Evolutionary conservation across 2,329 filamentous ascomycete genomes (phyloP).

Genomic region (Colletotrichum australisinense): DNA sequence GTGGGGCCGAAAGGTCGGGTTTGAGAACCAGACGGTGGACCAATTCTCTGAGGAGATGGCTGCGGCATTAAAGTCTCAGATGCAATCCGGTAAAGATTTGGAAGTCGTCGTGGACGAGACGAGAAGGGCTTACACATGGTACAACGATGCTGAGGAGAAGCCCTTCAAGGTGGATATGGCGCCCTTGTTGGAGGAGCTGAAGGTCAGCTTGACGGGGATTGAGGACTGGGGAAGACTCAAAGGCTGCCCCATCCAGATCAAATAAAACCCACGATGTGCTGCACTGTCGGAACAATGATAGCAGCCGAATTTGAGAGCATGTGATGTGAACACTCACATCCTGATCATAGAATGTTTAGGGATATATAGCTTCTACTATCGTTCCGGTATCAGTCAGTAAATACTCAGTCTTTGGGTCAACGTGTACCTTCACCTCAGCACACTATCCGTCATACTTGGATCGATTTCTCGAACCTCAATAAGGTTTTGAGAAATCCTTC

Average conservation of each 20-base stretch:
- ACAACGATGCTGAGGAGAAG: constrained; percentile 50
- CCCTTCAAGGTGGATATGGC: constrained; percentile 52
- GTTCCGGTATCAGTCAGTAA: too few relatives aligned
- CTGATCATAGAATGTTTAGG: too few relatives aligned
- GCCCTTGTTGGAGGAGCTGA: constrained; percentile 45
- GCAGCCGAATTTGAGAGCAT: too few relatives aligned
- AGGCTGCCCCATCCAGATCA: not conserved
- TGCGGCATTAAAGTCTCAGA: not conserved
- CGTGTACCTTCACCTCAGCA: too few relatives aligned
- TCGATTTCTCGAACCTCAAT: too few relatives aligned
- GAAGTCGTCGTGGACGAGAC: constrained; percentile 50
- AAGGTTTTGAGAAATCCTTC: too few relatives aligned
- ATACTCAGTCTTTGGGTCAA: too few relatives aligned
- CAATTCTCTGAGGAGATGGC: not conserved
- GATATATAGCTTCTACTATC: too few relatives aligned
- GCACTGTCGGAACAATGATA: not conserved
- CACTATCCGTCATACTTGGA: too few relatives aligned
- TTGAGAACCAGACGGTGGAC: not conserved
- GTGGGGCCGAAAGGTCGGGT: not conserved
- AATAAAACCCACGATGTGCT: not conserved
- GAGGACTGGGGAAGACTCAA: not conserved
- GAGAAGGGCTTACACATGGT: constrained; percentile 53
- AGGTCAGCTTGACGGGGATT: constrained; percentile 29
- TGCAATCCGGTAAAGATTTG: constrained; percentile 46
- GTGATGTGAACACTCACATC: too few relatives aligned